Evolutionary conservation across 805 yeast species (phyloP).

Genomic region (Saccharomycopsis fermentans): DNA sequence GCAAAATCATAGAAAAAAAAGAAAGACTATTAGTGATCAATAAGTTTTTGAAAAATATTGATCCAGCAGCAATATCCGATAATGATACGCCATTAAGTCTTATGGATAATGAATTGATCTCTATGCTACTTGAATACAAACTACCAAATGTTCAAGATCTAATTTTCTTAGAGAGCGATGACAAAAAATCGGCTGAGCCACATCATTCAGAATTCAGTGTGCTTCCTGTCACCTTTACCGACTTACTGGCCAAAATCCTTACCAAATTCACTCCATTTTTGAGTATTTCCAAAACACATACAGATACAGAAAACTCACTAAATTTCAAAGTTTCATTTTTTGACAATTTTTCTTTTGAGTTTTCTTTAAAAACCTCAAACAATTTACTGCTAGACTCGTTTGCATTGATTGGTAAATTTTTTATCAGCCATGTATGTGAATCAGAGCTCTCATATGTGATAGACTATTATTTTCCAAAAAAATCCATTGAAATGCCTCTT

Average conservation of each 20-base stretch:
- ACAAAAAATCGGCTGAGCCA: not conserved
- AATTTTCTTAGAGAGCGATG: not conserved
- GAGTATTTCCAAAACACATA: not conserved
- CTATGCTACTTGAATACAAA: not conserved
- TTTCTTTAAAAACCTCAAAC: slow-evolving; percentile 2
- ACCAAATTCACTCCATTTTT: slow-evolving; percentile 8
- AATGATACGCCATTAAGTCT: not conserved
- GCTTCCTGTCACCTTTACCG: slow-evolving; percentile 7
- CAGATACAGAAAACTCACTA: not conserved
- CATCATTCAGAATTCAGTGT: slow-evolving; percentile 7
- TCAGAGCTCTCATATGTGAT: not conserved
- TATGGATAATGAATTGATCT: slow-evolving; percentile 1
- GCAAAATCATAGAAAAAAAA: not conserved
- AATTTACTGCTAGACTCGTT: not conserved
- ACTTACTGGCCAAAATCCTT: not conserved
- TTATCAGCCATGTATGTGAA: not conserved
- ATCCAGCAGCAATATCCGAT: not conserved
- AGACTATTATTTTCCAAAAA: not conserved
- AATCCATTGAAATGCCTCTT: not conserved
- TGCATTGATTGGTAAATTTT: not conserved
- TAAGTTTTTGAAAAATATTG: not conserved
- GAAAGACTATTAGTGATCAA: not conserved
- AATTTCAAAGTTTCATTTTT: not conserved
- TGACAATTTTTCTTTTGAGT: not conserved
- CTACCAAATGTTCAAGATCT: not conserved